These are phyloP conservation scores for Candida stauntonica DNA, from an alignment of 805 yeast species.

Conservation along the genomic window DNA sequence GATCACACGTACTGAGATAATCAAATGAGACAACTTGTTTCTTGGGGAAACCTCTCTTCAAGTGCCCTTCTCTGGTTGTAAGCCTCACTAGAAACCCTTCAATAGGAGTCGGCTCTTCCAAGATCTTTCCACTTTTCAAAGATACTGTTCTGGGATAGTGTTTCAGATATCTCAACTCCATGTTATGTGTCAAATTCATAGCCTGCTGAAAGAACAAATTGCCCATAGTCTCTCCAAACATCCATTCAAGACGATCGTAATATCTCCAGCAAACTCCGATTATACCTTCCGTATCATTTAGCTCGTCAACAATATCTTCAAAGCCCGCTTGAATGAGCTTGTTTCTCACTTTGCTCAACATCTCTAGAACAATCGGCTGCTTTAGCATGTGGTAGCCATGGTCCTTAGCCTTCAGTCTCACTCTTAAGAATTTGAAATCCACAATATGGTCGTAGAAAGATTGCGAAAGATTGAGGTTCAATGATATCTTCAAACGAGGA, in stretches of 20 bases:
- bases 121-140: conserved; percentile 15
- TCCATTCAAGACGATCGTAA: conserved; percentile 76
- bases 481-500: conserved; percentile 33
- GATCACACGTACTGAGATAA: conserved; percentile 61
- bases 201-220: conserved; percentile 41
- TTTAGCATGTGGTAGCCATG: conserved; percentile 27
- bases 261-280: conserved; percentile 58
- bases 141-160: conserved; percentile 35
- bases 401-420: conserved; percentile 3
- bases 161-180: conserved; percentile 55
- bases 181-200: conserved; percentile 39
- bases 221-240: conserved; percentile 40
- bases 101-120: conserved; percentile 62
- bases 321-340: conserved; percentile 30
- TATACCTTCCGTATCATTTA: conserved; percentile 27
- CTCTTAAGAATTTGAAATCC: background rate
- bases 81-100: conserved; percentile 76
- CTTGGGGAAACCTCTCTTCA: conserved; percentile 28
- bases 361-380: conserved; percentile 32
- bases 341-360: conserved; percentile 35
- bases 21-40: conserved; percentile 47
- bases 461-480: conserved; percentile 24
- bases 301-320: conserved; percentile 20
- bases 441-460: conserved; percentile 9
- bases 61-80: conserved; percentile 45